Evolutionary conservation across 305 asterid species (phyloP).

Genomic region (Fraxinus latifolia): DNA sequence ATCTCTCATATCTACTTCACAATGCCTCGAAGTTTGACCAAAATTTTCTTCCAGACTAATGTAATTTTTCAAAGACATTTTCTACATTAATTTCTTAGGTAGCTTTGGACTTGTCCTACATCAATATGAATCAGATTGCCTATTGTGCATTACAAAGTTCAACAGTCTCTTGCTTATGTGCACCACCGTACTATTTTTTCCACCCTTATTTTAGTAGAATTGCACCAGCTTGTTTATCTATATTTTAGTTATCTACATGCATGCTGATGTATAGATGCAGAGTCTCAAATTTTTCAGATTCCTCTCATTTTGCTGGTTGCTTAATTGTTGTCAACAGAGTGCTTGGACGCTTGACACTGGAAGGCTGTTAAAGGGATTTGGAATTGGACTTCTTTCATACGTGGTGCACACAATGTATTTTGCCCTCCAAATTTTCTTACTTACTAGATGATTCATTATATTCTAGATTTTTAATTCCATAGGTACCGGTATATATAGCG

Average conservation of each 20-base stretch:
- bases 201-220: not conserved
- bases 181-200: not conserved
- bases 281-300: not conserved
- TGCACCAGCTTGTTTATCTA: not conserved
- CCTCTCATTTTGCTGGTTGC: not conserved
- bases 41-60: not conserved
- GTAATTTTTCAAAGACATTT: not conserved
- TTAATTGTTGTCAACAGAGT: conserved; percentile 40
- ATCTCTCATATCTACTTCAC: not conserved
- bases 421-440: conserved; percentile 5
- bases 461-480: conserved; percentile 28
- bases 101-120: not conserved
- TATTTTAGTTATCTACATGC: not conserved
- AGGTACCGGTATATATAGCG: conserved; percentile 90
- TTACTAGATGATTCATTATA: not conserved
- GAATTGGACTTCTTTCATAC: conserved; percentile 74
- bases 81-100: not conserved
- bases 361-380: conserved; percentile 67
- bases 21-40: not conserved
- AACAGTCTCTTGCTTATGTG: not conserved
- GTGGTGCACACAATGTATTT: conserved; percentile 37
- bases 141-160: not conserved
- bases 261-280: not conserved
- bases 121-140: not conserved
- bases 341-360: conserved; percentile 78